These are phyloP conservation scores for Trichoderma sp. DNA, from an alignment of 2,329 filamentous ascomycete species.

Conservation along the genomic window DNA sequence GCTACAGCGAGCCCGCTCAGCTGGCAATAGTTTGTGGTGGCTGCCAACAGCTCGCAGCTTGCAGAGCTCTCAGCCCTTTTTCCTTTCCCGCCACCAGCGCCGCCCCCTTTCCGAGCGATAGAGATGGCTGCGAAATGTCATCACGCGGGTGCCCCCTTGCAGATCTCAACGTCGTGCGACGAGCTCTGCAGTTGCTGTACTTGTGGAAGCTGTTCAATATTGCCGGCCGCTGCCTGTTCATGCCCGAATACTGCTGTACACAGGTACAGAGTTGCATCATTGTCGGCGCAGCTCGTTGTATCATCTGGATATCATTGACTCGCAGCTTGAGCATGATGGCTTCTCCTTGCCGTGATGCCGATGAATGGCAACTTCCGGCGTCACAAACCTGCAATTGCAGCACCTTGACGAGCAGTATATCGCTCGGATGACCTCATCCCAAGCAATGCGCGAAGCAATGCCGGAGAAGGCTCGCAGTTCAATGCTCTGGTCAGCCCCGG, in stretches of 20 bases:
- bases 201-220: background rate
- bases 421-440: conserved; percentile 14
- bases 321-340: background rate
- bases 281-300: background rate
- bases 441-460: background rate
- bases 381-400: background rate
- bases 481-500: background rate
- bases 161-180: conserved; percentile 1
- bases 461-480: conserved; percentile 4
- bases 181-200: background rate
- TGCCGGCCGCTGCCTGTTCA: background rate
- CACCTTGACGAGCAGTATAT: background rate
- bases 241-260: background rate
- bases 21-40: background rate
- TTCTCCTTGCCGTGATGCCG: background rate
- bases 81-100: conserved; percentile 1
- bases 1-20: background rate
- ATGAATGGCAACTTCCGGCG: background rate
- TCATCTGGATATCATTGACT: background rate
- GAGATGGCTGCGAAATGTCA: conserved; percentile 11
- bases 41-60: conserved; percentile 5
- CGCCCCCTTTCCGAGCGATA: conserved; percentile 10
- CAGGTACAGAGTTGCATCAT: background rate
- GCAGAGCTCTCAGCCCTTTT: background rate
- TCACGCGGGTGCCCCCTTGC: conserved; percentile 17